A percentile compares a stretch with the other conserved stretches of the same genome.
These are phyloP conservation scores for Aureobasidium sp. DNA, from an alignment of 2,329 filamentous ascomycete species.

Conservation along the genomic window DNA sequence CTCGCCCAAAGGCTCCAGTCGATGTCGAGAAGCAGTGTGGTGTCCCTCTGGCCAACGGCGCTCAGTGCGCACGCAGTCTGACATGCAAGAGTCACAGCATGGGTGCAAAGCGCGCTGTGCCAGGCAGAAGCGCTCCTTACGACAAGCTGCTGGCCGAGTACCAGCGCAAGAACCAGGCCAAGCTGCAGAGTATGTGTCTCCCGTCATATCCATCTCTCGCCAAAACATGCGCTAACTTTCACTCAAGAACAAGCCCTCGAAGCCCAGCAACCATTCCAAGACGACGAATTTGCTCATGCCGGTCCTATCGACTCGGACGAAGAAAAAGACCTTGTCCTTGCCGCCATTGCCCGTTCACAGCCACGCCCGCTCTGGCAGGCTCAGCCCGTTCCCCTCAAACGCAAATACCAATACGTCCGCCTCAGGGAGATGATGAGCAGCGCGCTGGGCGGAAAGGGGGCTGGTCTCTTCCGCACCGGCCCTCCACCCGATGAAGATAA, in stretches of 20 bases:
- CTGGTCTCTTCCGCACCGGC: conserved; percentile 18
- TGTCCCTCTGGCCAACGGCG: conserved; percentile 75
- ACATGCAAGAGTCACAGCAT: conserved; percentile 90
- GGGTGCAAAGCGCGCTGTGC: conserved; percentile 85
- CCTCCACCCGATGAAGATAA: not conserved
- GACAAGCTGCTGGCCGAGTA: conserved; percentile 68
- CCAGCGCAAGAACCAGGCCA: conserved; percentile 95
- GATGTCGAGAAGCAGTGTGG: conserved; percentile 91
- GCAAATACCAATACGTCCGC: conserved; percentile 55
- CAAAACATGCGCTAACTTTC: conserved; percentile 11
- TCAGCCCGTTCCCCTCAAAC: conserved; percentile 42
- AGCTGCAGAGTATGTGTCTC: conserved; percentile 69
- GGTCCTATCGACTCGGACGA: conserved; percentile 90
- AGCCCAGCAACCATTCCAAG: conserved; percentile 82
- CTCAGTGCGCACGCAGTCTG: conserved; percentile 75
- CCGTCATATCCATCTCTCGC: not conserved
- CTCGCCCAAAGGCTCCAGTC: conserved; percentile 82
- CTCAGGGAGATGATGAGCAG: conserved; percentile 58
- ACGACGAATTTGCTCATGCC: conserved; percentile 66
- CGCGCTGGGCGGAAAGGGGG: conserved; percentile 35
- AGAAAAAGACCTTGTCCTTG: conserved; percentile 85
- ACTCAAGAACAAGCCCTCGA: conserved; percentile 78
- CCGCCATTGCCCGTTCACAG: conserved; percentile 62
- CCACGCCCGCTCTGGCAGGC: conserved; percentile 72
- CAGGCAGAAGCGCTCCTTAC: conserved; percentile 77